These are phyloP conservation scores for Ophiosphaerella herpotricha DNA, from an alignment of 2,329 filamentous ascomycete species.

Conservation along the genomic window DNA sequence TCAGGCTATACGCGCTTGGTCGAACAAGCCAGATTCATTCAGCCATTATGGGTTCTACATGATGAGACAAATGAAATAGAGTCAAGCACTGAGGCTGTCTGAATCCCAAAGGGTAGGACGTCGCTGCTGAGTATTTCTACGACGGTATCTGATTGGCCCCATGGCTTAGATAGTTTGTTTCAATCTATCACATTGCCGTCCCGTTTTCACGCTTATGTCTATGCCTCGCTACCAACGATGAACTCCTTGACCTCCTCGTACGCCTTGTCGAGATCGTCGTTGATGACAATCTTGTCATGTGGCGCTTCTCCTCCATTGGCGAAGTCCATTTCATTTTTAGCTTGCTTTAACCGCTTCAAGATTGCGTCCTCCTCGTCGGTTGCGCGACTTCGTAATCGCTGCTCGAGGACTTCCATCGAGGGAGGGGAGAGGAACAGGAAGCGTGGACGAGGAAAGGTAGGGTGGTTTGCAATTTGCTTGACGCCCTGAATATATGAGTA, in stretches of 20 bases:
- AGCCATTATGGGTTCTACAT: constrained; percentile 61
- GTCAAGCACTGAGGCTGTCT: constrained; percentile 90
- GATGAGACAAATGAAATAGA: constrained; percentile 94
- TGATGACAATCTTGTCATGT: constrained; percentile 59
- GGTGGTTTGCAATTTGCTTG: constrained; percentile 83
- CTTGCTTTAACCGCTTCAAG: constrained; percentile 53
- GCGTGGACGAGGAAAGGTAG: constrained; percentile 67
- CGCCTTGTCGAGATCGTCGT: constrained; percentile 57
- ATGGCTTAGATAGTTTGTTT: constrained; percentile 32
- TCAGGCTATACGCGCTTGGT: constrained; percentile 60
- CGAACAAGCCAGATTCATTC: constrained; percentile 68
- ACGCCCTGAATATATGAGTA: constrained; percentile 63
- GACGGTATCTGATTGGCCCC: constrained; percentile 53
- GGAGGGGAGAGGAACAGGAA: constrained; percentile 88
- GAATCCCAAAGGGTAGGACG: constrained; percentile 53
- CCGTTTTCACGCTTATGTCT: constrained; percentile 4
- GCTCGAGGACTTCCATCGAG: constrained; percentile 72
- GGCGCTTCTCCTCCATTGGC: constrained; percentile 47
- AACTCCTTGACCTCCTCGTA: constrained; percentile 57
- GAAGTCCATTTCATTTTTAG: constrained; percentile 51
- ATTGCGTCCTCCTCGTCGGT: constrained; percentile 56
- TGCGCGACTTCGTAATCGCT: constrained; percentile 52
- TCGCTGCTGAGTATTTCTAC: constrained; percentile 51
- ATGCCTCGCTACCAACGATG: constrained; percentile 49
- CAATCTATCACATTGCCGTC: constrained; percentile 7